Evolutionary conservation across 352 stramenopile species (phyloP).

Genomic region (Plasmopara muralis): DNA sequence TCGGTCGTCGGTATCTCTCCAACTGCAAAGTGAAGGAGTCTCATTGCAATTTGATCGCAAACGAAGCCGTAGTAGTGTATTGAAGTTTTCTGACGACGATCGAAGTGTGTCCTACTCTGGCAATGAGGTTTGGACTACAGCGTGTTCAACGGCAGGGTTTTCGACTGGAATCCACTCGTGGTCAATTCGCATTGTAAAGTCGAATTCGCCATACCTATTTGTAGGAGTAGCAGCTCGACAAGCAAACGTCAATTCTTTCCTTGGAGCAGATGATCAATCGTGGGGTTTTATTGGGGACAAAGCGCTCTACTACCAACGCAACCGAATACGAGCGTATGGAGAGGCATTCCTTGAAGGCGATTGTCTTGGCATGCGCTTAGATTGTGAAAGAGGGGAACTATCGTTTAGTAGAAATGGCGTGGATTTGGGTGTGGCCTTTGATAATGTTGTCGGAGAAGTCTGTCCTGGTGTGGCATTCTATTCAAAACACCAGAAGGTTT

Average conservation of each 20-base stretch:
- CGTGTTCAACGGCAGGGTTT: conserved; percentile 67
- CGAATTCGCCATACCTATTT: conserved; percentile 95
- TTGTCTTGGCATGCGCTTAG: conserved; percentile 70
- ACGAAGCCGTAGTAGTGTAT: conserved; percentile 51
- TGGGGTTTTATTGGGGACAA: conserved; percentile 99
- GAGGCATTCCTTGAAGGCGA: conserved; percentile 84
- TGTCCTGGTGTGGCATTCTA: conserved; percentile 92
- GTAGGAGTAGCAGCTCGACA: conserved; percentile 91
- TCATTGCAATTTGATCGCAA: conserved; percentile 51
- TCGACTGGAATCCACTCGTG: conserved; percentile 73
- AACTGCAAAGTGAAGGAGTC: background rate
- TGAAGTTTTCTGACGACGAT: conserved; percentile 61
- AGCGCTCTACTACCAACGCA: conserved; percentile 97
- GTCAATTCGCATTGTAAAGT: conserved; percentile 91
- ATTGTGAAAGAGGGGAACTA: conserved; percentile 82
- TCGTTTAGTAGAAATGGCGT: conserved; percentile 88
- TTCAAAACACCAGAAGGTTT: conserved; percentile 82
- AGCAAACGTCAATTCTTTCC: conserved; percentile 92
- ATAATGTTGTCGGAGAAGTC: conserved; percentile 87
- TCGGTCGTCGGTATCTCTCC: background rate
- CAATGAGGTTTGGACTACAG: conserved; percentile 87
- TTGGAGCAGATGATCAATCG: conserved; percentile 95
- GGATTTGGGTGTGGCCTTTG: conserved; percentile 82
- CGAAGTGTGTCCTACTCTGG: conserved; percentile 58
- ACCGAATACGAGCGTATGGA: conserved; percentile 88